Conservation (phyloP, 2,329 filamentous ascomycete genomes). For the Beauveria asiatica region DNA sequence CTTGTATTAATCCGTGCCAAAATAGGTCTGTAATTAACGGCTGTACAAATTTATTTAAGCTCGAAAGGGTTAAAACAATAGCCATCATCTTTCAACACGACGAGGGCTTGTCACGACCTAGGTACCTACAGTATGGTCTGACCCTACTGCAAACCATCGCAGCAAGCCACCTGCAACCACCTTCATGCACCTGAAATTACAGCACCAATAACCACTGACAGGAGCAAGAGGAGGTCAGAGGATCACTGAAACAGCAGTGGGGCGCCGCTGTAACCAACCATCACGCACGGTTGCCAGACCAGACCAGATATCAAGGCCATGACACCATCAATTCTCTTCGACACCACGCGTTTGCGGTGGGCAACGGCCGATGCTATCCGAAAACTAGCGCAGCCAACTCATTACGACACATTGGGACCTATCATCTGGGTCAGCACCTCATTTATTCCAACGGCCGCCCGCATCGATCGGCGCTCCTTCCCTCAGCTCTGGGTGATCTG, state of each 20-base stretch:
- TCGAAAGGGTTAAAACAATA: too few relatives aligned
- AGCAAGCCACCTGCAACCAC: background rate
- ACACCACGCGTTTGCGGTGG: background rate
- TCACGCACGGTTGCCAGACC: background rate
- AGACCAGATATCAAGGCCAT: background rate
- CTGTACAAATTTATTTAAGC: too few relatives aligned
- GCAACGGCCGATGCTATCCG: background rate
- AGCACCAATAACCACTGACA: background rate
- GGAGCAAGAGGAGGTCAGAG: background rate
- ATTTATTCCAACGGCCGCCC: background rate
- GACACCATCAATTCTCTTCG: background rate
- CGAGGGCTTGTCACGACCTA: too few relatives aligned
- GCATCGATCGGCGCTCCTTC: background rate
- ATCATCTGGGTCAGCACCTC: background rate
- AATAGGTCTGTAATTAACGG: too few relatives aligned
- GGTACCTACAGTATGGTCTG: too few relatives aligned
- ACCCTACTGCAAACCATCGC: background rate
- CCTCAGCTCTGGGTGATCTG: background rate
- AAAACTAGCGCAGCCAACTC: background rate
- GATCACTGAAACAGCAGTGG: background rate
- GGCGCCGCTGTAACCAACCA: background rate
- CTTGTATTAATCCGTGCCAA: too few relatives aligned
- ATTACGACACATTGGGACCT: background rate
- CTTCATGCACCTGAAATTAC: background rate
- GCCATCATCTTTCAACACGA: too few relatives aligned